Conservation (phyloP, 306 rosid species). For the Sechiopsis laciniata region DNA sequence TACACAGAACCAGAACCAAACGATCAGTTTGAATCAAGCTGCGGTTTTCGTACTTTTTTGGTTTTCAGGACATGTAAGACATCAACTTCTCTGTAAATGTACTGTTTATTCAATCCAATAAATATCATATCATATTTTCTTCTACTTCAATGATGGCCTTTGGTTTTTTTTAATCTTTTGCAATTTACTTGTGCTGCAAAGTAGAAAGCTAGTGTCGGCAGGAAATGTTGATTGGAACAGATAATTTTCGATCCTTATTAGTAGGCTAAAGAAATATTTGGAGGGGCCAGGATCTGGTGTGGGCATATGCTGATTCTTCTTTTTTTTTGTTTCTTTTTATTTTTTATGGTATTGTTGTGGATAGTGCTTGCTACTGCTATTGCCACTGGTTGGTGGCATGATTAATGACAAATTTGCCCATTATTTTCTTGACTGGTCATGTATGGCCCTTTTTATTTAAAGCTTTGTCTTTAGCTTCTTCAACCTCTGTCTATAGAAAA, state of each 20-base stretch:
- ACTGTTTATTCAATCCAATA: background rate
- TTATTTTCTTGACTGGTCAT: constrained; percentile 14
- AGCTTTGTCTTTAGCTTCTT: constrained; percentile 16
- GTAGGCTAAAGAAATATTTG: constrained; percentile 19
- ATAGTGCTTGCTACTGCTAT: constrained; percentile 11
- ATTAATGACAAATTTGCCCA: constrained; percentile 23
- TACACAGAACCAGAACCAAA: constrained; percentile 12
- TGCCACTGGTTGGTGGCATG: constrained; percentile 25
- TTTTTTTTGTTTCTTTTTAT: background rate
- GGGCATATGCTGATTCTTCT: constrained; percentile 27
- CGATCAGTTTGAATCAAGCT: constrained; percentile 8
- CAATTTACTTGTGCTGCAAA: constrained; percentile 7
- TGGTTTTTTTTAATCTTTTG: too few relatives aligned
- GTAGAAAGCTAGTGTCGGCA: constrained; percentile 51
- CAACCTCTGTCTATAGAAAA: background rate
- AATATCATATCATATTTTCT: background rate
- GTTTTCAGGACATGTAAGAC: constrained; percentile 9
- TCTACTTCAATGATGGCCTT: too few relatives aligned
- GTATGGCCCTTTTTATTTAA: constrained; percentile 13
- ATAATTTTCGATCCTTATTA: too few relatives aligned
- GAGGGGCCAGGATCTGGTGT: constrained; percentile 27
- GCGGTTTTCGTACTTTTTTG: background rate
- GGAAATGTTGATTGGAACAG: constrained; percentile 22
- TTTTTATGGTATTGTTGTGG: constrained; percentile 1
- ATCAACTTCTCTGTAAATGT: constrained; percentile 17